Percentiles rank a stretch among this genome's conserved stretches.
Evolutionary conservation across 2,329 filamentous ascomycete genomes (phyloP).

Genomic region (Fusarium pseudocircinatum): DNA sequence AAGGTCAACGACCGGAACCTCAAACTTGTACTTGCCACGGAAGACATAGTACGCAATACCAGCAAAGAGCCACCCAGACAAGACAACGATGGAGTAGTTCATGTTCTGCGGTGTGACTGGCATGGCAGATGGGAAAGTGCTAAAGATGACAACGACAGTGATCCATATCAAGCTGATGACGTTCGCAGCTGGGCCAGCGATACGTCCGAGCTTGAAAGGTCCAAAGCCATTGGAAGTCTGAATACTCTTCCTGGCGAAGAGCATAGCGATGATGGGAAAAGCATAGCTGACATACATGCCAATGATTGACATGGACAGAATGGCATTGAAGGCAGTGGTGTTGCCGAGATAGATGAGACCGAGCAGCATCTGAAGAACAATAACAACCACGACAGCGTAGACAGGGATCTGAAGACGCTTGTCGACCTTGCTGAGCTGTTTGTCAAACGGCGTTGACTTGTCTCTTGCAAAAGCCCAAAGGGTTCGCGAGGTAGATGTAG

Average conservation of each 20-base stretch:
- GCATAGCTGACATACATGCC: conserved; percentile 56
- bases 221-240: conserved; percentile 33
- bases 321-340: conserved; percentile 53
- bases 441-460: conserved; percentile 48
- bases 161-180: conserved; percentile 56
- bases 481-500: conserved; percentile 50
- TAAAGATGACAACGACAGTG: conserved; percentile 55
- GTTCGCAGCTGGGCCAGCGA: conserved; percentile 51
- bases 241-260: conserved; percentile 48
- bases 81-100: conserved; percentile 58
- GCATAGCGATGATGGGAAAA: conserved; percentile 50
- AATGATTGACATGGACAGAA: conserved; percentile 54
- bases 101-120: conserved; percentile 55
- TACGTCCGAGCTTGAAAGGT: conserved; percentile 44
- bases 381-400: conserved; percentile 39
- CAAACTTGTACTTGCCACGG: conserved; percentile 39
- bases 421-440: conserved; percentile 49
- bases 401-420: conserved; percentile 48
- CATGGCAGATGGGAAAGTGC: conserved; percentile 54
- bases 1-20: conserved; percentile 20
- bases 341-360: conserved; percentile 55
- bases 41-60: conserved; percentile 48
- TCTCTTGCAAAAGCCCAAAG: conserved; percentile 54
- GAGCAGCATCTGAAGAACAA: conserved; percentile 43
- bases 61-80: conserved; percentile 51